A percentile compares a stretch with the other conserved stretches of the same genome.
Evolutionary conservation across 2,329 filamentous ascomycete genomes (phyloP).

Genomic region (Diaporthe citri): DNA sequence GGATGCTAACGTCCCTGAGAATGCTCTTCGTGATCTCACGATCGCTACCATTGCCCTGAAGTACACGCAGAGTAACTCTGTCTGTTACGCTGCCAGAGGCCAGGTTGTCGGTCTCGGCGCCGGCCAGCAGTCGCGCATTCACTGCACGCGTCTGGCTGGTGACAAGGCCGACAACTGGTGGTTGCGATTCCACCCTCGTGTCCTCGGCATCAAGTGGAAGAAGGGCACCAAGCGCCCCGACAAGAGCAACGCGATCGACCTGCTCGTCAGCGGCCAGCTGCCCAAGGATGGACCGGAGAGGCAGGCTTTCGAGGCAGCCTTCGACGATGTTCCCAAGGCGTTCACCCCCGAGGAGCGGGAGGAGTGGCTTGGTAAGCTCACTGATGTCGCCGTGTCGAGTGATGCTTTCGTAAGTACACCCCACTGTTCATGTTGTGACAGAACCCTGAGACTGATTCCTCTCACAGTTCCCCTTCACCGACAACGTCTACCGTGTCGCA

Average conservation of each 20-base stretch:
- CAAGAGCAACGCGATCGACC: constrained; percentile 98
- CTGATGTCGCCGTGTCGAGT: constrained; percentile 86
- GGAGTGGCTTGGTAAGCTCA: constrained; percentile 86
- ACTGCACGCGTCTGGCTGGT: constrained; percentile 96
- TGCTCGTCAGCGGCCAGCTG: constrained; percentile 91
- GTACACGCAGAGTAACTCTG: constrained; percentile 99
- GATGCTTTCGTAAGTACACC: constrained; percentile 85
- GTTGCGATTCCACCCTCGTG: constrained; percentile 96
- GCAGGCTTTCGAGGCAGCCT: constrained; percentile 87
- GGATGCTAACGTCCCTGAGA: constrained; percentile 79
- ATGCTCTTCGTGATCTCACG: constrained; percentile 88
- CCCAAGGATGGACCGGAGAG: constrained; percentile 87
- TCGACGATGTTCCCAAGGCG: constrained; percentile 86
- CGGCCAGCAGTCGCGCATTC: constrained; percentile 96
- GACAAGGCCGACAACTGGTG: constrained; percentile 99
- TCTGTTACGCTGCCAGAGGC: constrained; percentile 95
- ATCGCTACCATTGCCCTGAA: constrained; percentile 97
- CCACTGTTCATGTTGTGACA: constrained; percentile 18
- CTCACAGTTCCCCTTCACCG: constrained; percentile 91
- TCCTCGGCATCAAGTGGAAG: constrained; percentile 93
- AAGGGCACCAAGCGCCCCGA: constrained; percentile 96
- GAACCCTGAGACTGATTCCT: constrained; percentile 44
- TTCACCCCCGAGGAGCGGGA: constrained; percentile 89
- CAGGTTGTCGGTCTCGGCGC: constrained; percentile 95
- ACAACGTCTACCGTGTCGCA: constrained; percentile 94